A percentile compares a stretch with the other conserved stretches of the same genome.
Evolutionary conservation across 768 basidiomycete species (phyloP).

Genomic region (Rhodocollybia butyracea): DNA sequence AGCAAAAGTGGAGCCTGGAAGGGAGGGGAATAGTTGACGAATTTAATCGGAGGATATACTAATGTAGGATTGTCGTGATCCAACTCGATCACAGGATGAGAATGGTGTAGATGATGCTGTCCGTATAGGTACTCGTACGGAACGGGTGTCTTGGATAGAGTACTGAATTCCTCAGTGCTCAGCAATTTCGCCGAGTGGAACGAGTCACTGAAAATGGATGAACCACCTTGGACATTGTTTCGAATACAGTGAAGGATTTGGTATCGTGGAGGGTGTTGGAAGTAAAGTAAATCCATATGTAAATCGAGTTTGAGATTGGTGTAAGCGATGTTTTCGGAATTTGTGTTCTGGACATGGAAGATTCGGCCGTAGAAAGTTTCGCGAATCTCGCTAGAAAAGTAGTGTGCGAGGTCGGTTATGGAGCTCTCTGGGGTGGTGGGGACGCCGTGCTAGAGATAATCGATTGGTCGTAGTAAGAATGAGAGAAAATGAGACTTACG

Average conservation of each 20-base stretch:
- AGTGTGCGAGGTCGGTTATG: slow-evolving; percentile 57
- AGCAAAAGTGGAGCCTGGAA: slow-evolving; percentile 73
- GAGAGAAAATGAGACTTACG: slow-evolving; percentile 16
- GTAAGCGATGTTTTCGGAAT: slow-evolving; percentile 91
- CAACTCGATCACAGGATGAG: slow-evolving; percentile 73
- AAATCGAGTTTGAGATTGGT: slow-evolving; percentile 85
- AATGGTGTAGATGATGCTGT: slow-evolving; percentile 72
- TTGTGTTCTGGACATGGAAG: slow-evolving; percentile 82
- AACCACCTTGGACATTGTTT: slow-evolving; percentile 80
- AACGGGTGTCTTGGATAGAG: slow-evolving; percentile 64
- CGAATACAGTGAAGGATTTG: slow-evolving; percentile 91
- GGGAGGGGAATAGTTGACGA: slow-evolving; percentile 91
- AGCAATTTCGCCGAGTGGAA: slow-evolving; percentile 60
- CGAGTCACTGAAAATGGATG: slow-evolving; percentile 85
- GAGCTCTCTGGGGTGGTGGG: slow-evolving; percentile 68
- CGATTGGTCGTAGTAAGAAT: background rate
- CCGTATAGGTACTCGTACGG: slow-evolving; percentile 91
- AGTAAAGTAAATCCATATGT: slow-evolving; percentile 95
- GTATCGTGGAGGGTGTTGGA: slow-evolving; percentile 86
- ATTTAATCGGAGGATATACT: slow-evolving; percentile 36
- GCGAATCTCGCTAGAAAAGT: slow-evolving; percentile 68
- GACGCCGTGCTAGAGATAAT: slow-evolving; percentile 43
- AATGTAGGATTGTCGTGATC: slow-evolving; percentile 13
- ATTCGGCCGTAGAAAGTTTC: slow-evolving; percentile 86
- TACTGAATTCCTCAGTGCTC: slow-evolving; percentile 47